phyloP scores from a whole-genome alignment of 192 early-diverging fungal species.

The Mortierella hygrophila region DNA sequence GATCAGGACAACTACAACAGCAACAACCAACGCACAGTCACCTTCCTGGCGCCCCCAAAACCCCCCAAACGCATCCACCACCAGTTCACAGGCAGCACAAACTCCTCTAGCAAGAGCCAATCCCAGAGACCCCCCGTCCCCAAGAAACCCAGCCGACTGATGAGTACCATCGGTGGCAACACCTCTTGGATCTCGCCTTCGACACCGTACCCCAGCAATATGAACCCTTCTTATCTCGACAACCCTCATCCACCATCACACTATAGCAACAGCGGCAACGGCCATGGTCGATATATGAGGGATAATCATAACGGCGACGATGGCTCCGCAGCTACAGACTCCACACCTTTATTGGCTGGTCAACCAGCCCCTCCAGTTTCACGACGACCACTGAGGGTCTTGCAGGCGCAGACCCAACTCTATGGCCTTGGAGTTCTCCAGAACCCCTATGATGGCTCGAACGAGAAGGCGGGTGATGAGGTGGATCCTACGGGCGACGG shows the following conservation, averaged over 20 bases:
- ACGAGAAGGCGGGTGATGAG: background rate
- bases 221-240: background rate
- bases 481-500: background rate
- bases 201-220: background rate
- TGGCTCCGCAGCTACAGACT: background rate
- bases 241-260: background rate
- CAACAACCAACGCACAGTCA: background rate
- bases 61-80: conserved; percentile 33
- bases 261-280: background rate
- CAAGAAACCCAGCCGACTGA: conserved; percentile 34
- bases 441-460: background rate
- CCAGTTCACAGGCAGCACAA: conserved; percentile 46
- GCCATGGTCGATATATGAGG: background rate
- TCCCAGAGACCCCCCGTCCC: conserved; percentile 35
- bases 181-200: background rate
- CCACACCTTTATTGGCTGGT: background rate
- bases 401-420: conserved; percentile 30
- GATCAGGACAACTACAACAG: background rate
- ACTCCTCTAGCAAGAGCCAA: conserved; percentile 29
- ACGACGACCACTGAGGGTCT: conserved; percentile 11
- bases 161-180: background rate
- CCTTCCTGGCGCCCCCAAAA: conserved; percentile 23
- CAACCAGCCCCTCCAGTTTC: background rate
- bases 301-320: background rate
- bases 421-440: conserved; percentile 23